Percentiles rank a stretch among this genome's conserved stretches.
Evolutionary conservation across 2,329 filamentous ascomycete species (phyloP).

Genomic region (Monosporascus sp.): DNA sequence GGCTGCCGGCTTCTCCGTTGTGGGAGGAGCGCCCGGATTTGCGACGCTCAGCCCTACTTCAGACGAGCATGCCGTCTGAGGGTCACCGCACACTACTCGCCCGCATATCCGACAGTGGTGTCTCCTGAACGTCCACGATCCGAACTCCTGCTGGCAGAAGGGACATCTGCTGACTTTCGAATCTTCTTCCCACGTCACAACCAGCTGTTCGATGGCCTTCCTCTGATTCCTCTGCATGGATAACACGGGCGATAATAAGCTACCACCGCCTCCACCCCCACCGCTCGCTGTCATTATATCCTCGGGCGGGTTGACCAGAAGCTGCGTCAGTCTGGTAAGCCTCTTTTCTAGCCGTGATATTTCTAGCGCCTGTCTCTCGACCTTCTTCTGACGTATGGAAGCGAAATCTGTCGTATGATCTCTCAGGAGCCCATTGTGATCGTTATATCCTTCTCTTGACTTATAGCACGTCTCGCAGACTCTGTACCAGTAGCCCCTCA

Average conservation of each 20-base stretch:
- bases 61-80: conserved; percentile 74
- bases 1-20: conserved; percentile 36
- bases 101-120: conserved; percentile 96
- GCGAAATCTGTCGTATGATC: conserved; percentile 71
- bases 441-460: conserved; percentile 90
- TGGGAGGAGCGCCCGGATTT: conserved; percentile 34
- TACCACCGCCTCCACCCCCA: conserved; percentile 35
- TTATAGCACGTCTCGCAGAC: conserved; percentile 99
- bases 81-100: conserved; percentile 86
- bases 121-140: conserved; percentile 83
- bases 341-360: conserved; percentile 87
- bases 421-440: conserved; percentile 66
- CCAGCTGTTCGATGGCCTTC: conserved; percentile 80
- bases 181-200: conserved; percentile 96
- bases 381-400: conserved; percentile 64
- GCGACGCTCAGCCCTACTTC: conserved; percentile 78
- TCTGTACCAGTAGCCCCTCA: conserved; percentile 85
- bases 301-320: conserved; percentile 70
- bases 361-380: conserved; percentile 83
- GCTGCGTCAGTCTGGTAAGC: conserved; percentile 79
- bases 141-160: conserved; percentile 94
- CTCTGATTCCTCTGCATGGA: conserved; percentile 68
- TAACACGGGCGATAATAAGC: conserved; percentile 54
- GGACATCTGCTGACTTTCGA: conserved; percentile 73
- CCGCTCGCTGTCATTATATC: conserved; percentile 48